Conservation (phyloP, 2,329 filamentous ascomycete species). For the Incumbomyces delicatus region DNA sequence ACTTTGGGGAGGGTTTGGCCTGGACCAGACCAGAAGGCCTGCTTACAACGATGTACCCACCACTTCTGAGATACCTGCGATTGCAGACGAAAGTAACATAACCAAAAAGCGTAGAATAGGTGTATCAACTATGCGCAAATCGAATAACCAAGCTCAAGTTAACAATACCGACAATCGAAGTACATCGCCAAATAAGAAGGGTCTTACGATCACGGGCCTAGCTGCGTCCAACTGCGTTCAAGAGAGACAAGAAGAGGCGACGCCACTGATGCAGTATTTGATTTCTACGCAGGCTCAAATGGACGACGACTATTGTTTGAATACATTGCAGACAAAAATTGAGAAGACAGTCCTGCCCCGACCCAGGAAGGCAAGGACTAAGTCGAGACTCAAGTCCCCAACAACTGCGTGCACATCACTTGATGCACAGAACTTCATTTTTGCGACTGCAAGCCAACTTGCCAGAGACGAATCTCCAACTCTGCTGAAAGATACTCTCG, state of each 20-base stretch:
- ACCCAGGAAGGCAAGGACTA: slow-evolving; percentile 26
- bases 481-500: slow-evolving; percentile 52
- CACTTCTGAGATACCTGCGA: neutral
- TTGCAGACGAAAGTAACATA: slow-evolving; percentile 1
- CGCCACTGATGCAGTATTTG: slow-evolving; percentile 41
- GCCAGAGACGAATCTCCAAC: slow-evolving; percentile 62
- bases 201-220: slow-evolving; percentile 66
- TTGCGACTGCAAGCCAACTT: slow-evolving; percentile 78
- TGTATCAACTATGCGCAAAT: neutral
- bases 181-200: slow-evolving; percentile 56
- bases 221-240: slow-evolving; percentile 61
- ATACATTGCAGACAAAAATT: slow-evolving; percentile 21
- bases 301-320: slow-evolving; percentile 15
- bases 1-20: too few relatives aligned
- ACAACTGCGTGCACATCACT: slow-evolving; percentile 56
- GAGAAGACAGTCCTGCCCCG: slow-evolving; percentile 9
- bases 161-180: slow-evolving; percentile 26
- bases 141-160: too few relatives aligned
- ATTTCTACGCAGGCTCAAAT: slow-evolving; percentile 21
- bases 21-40: too few relatives aligned
- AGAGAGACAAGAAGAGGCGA: slow-evolving; percentile 23
- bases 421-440: slow-evolving; percentile 64
- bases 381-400: slow-evolving; percentile 54
- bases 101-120: slow-evolving; percentile 19
- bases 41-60: neutral